Percentiles rank a stretch among this genome's conserved stretches.
Conservation (phyloP, 345 rosid species). For the Hevea brasiliensis region DNA sequence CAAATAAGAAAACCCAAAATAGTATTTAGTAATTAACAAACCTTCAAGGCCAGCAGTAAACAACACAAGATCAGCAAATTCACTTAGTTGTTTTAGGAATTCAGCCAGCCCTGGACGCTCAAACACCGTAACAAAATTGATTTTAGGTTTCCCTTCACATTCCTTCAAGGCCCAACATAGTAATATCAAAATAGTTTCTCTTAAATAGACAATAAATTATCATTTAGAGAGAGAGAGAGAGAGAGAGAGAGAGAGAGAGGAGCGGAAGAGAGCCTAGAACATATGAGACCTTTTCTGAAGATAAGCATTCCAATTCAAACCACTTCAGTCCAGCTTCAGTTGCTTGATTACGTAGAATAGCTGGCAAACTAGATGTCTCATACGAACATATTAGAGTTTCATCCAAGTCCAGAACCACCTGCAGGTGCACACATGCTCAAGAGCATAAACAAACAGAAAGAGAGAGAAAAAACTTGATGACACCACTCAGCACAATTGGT, state of each 20-base stretch:
- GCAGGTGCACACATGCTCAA: constrained; percentile 15
- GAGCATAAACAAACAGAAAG: neutral
- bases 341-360: constrained; percentile 60
- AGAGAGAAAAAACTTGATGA: neutral
- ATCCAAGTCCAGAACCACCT: constrained; percentile 99
- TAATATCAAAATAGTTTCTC: constrained; percentile 31
- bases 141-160: constrained; percentile 75
- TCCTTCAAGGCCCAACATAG: constrained; percentile 55
- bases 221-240: neutral
- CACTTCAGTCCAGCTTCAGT: constrained; percentile 75
- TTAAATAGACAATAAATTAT: constrained; percentile 4
- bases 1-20: neutral
- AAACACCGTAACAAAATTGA: constrained; percentile 91
- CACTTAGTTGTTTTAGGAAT: constrained; percentile 70
- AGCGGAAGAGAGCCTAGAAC: neutral
- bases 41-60: constrained; percentile 99
- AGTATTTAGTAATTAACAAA: constrained; percentile 25
- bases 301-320: constrained; percentile 89
- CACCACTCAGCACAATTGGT: neutral
- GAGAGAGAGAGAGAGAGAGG: no score
- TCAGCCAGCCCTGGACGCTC: constrained; percentile 94
- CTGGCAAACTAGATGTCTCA: constrained; percentile 81
- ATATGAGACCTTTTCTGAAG: constrained; percentile 79
- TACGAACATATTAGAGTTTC: constrained; percentile 94
- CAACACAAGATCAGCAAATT: constrained; percentile 86